Conservation (phyloP, 202 grass and related monocot species). For the Panicum virgatum region DNA sequence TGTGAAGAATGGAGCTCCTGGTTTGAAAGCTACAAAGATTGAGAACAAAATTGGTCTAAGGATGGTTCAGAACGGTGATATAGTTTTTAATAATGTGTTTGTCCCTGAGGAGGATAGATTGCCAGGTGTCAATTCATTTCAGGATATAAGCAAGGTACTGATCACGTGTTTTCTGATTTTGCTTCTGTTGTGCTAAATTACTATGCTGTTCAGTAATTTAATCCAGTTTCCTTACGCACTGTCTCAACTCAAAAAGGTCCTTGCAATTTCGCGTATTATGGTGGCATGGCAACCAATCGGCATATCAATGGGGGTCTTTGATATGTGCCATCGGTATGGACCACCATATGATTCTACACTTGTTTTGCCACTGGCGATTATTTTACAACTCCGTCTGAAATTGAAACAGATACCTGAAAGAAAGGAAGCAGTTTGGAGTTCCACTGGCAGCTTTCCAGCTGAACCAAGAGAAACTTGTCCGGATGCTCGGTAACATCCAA, state of each 20-base stretch:
- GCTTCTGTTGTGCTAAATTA: neutral
- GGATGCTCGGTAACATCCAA: conserved; percentile 92
- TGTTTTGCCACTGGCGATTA: neutral
- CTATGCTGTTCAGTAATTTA: neutral
- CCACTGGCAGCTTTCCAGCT: conserved; percentile 82
- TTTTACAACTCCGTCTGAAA: neutral
- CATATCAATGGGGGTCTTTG: conserved; percentile 75
- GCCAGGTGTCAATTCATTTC: conserved; percentile 81
- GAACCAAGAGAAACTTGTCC: conserved; percentile 90
- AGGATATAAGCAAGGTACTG: conserved; percentile 92
- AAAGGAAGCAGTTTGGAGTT: conserved; percentile 78
- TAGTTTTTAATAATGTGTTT: conserved; percentile 82
- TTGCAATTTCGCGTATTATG: conserved; percentile 79
- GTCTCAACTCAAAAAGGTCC: conserved; percentile 67
- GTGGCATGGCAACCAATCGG: conserved; percentile 85
- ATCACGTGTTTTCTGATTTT: neutral
- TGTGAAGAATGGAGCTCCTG: conserved; percentile 76
- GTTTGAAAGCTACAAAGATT: conserved; percentile 85
- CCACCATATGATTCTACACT: neutral
- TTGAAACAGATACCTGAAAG: conserved; percentile 64
- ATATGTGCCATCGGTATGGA: conserved; percentile 62
- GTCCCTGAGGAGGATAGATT: conserved; percentile 88
- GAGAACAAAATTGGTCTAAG: conserved; percentile 97
- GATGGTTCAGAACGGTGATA: conserved; percentile 97
- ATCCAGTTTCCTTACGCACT: no score